These are phyloP conservation scores for Actinomortierella ambigua DNA, from an alignment of 371 early-diverging fungal genomes.

Conservation along the genomic window DNA sequence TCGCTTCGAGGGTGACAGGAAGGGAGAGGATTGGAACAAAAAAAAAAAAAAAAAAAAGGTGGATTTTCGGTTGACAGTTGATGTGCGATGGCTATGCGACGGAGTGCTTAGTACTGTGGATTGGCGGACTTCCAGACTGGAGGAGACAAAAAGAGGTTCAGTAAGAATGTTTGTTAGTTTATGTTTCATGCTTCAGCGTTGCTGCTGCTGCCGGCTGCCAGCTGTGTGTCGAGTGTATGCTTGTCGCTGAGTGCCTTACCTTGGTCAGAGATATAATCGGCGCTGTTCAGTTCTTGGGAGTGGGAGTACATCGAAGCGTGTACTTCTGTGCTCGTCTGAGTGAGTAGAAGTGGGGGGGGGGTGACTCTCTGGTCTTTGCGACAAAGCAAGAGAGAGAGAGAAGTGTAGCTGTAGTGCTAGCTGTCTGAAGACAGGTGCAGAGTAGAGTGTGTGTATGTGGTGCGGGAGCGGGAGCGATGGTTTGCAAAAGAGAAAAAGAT, in stretches of 20 bases:
- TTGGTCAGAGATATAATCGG: constrained; percentile 86
- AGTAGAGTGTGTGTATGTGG: not conserved
- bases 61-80: not conserved
- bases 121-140: constrained; percentile 51
- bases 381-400: not conserved
- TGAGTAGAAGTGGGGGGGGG: constrained; percentile 2
- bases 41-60: constrained; percentile 6
- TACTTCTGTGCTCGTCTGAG: constrained; percentile 14
- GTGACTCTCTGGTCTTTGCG: no score
- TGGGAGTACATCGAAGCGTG: constrained; percentile 76
- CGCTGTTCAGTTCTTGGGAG: constrained; percentile 81
- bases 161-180: not conserved
- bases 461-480: constrained; percentile 1
- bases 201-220: not conserved
- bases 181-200: constrained; percentile 3
- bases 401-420: not conserved
- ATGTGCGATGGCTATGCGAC: constrained; percentile 2
- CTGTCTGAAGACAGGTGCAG: not conserved
- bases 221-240: not conserved
- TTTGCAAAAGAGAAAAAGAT: constrained; percentile 3
- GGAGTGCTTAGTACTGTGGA: constrained; percentile 28
- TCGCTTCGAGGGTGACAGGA: constrained; percentile 6
- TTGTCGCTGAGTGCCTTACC: constrained; percentile 45
- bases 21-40: constrained; percentile 3
- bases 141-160: constrained; percentile 35